Conservation (phyloP, 257 asterid genomes). For the Solanum neorickii region DNA sequence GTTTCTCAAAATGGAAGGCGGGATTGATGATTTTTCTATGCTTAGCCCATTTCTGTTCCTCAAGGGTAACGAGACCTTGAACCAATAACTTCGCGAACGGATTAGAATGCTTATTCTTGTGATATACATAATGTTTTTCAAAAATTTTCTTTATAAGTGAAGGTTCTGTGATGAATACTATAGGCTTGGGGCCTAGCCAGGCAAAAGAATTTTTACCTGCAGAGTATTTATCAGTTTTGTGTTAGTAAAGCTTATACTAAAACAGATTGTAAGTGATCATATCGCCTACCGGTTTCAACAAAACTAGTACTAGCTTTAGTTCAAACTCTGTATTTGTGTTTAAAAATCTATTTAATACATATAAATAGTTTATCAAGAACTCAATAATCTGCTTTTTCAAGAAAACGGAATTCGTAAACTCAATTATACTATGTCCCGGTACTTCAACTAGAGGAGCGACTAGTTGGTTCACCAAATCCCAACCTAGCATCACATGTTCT, state of each 20-base stretch:
- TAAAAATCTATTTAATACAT: background rate
- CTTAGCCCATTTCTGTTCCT: background rate
- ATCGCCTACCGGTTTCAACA: too few relatives aligned
- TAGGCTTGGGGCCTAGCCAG: background rate
- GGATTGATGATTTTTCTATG: background rate
- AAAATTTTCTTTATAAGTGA: background rate
- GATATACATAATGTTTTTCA: background rate
- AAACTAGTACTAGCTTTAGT: too few relatives aligned
- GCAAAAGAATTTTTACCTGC: background rate
- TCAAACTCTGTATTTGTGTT: background rate
- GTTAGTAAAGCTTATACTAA: background rate
- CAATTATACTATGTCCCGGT: background rate
- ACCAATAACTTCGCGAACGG: background rate
- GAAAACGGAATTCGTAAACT: background rate
- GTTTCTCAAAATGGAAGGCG: background rate
- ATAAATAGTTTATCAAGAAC: background rate
- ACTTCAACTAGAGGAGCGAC: background rate
- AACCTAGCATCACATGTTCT: background rate
- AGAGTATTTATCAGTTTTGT: background rate
- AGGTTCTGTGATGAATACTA: background rate
- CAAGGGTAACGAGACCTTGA: background rate
- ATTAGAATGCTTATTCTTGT: background rate
- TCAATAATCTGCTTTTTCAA: background rate
- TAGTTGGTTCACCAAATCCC: background rate
- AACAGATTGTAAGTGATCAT: background rate